Evolutionary conservation across 805 yeast genomes (phyloP).

Genomic region (Hagleromyces aurorensis): DNA sequence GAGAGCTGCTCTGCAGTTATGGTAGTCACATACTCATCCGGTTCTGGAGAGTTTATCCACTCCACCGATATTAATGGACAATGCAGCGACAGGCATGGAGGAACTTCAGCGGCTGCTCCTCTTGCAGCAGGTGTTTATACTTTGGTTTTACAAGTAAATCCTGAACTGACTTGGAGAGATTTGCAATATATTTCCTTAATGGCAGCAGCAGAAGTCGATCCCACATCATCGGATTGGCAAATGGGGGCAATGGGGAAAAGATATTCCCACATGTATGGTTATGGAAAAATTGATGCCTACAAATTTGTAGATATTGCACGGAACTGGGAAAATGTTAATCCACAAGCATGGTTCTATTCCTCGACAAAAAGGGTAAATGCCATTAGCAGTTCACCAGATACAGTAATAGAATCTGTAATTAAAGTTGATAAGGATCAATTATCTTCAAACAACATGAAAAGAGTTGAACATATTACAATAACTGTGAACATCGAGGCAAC

Average conservation of each 20-base stretch:
- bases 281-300: conserved; percentile 84
- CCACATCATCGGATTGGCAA: conserved; percentile 67
- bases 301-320: conserved; percentile 63
- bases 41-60: conserved; percentile 81
- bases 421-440: conserved; percentile 44
- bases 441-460: conserved; percentile 49
- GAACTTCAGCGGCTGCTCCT: conserved; percentile 99
- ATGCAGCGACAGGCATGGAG: conserved; percentile 80
- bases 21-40: conserved; percentile 89
- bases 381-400: conserved; percentile 19
- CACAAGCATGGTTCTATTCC: conserved; percentile 74
- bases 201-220: conserved; percentile 61
- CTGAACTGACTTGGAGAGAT: conserved; percentile 91
- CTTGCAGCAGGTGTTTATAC: conserved; percentile 95
- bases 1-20: conserved; percentile 93
- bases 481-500: conserved; percentile 60
- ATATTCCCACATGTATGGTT: conserved; percentile 85
- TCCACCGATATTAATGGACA: conserved; percentile 68
- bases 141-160: conserved; percentile 72
- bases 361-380: conserved; percentile 34
- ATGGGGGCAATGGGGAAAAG: conserved; percentile 53
- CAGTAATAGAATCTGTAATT: conserved; percentile 32
- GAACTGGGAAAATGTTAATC: conserved; percentile 78
- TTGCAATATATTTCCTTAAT: conserved; percentile 75
- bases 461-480: conserved; percentile 80